These are phyloP conservation scores for Coelastrella sp. DNA, from an alignment of 139 green algal genomes.

Conservation along the genomic window DNA sequence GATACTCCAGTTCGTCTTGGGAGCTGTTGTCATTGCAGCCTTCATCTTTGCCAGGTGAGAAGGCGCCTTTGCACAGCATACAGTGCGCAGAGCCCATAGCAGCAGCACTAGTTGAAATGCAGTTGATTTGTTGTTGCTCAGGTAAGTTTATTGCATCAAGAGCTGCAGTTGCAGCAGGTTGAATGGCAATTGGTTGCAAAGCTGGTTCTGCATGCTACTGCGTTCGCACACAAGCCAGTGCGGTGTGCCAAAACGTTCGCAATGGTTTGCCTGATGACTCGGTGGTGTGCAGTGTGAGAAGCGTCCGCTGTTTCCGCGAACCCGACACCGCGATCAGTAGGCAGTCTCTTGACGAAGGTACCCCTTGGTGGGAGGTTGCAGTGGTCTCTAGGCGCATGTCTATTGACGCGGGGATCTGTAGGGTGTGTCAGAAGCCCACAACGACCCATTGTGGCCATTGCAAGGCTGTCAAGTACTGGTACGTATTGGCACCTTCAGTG, in stretches of 20 bases:
- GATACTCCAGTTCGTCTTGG: not conserved
- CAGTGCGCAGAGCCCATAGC: no score
- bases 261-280: not conserved
- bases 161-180: not conserved
- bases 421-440: conserved; percentile 34
- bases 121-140: no score
- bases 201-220: not conserved
- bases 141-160: no score
- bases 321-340: not conserved
- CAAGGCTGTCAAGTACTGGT: conserved; percentile 50
- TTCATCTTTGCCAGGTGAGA: conserved; percentile 1
- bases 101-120: no score
- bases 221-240: not conserved
- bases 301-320: not conserved
- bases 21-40: conserved; percentile 1
- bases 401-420: conserved; percentile 17
- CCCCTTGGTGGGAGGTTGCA: conserved; percentile 40
- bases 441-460: conserved; percentile 22
- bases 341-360: conserved; percentile 16
- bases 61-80: not conserved
- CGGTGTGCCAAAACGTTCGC: not conserved
- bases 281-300: not conserved
- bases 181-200: not conserved
- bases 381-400: conserved; percentile 25
- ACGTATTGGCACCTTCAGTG: not conserved